These are phyloP conservation scores for Hanseniaspora meyeri DNA, from an alignment of 805 yeast genomes.

Conservation along the genomic window DNA sequence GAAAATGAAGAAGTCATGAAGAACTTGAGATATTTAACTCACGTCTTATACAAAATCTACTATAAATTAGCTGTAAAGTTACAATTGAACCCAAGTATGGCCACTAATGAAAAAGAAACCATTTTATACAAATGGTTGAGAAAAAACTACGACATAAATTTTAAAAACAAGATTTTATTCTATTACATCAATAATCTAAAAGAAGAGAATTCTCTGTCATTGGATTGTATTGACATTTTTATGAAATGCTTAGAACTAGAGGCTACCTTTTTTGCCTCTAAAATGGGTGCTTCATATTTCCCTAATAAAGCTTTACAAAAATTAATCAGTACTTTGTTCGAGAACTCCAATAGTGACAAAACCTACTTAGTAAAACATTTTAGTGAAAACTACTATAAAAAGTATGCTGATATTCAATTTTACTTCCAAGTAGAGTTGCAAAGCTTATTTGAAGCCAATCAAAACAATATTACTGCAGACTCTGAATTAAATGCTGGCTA, in stretches of 20 bases:
- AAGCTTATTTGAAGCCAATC: conserved; percentile 17
- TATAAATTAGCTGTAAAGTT: conserved; percentile 25
- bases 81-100: conserved; percentile 21
- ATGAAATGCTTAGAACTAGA: conserved; percentile 49
- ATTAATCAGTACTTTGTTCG: conserved; percentile 31
- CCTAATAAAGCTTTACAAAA: conserved; percentile 42
- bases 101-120: conserved; percentile 34
- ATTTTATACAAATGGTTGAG: conserved; percentile 52
- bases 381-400: conserved; percentile 38
- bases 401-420: conserved; percentile 66
- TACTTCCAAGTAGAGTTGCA: conserved; percentile 48
- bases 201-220: conserved; percentile 37
- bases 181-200: conserved; percentile 31
- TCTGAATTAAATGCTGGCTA: conserved; percentile 11
- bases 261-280: conserved; percentile 39
- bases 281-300: conserved; percentile 44
- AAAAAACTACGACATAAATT: conserved; percentile 40
- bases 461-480: conserved; percentile 23
- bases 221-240: conserved; percentile 42
- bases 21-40: conserved; percentile 22
- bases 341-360: conserved; percentile 34
- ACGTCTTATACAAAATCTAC: conserved; percentile 25
- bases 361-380: conserved; percentile 44
- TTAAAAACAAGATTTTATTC: conserved; percentile 33
- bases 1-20: conserved; percentile 19